Evolutionary conservation across 768 basidiomycete species (phyloP).

Genomic region (Daedaleopsis nitida): DNA sequence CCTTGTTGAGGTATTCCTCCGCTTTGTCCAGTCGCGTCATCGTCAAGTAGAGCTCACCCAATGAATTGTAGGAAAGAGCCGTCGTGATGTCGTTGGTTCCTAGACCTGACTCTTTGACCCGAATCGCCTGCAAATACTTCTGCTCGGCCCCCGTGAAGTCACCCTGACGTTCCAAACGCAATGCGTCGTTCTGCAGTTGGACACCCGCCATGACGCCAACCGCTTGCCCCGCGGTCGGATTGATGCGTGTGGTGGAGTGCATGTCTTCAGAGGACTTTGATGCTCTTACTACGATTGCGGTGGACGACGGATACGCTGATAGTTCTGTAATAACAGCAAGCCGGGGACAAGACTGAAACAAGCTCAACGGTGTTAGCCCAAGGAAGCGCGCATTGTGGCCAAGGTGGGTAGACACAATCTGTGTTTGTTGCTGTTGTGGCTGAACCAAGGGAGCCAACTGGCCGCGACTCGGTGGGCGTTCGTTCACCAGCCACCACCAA

Average conservation of each 20-base stretch:
- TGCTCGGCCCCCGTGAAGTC: conserved; percentile 33
- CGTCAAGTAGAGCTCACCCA: conserved; percentile 40
- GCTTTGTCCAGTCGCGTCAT: conserved; percentile 39
- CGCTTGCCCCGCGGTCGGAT: conserved; percentile 8
- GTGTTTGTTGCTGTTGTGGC: conserved; percentile 19
- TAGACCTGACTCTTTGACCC: conserved; percentile 27
- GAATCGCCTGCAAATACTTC: conserved; percentile 35
- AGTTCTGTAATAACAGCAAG: not conserved
- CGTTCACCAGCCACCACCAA: conserved; percentile 23
- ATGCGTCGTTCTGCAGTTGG: conserved; percentile 27
- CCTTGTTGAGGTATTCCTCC: conserved; percentile 37
- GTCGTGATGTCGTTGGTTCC: conserved; percentile 27
- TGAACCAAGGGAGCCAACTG: conserved; percentile 15
- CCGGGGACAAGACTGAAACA: not conserved
- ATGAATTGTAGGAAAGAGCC: conserved; percentile 34
- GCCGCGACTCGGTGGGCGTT: conserved; percentile 14
- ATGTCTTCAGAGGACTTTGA: not conserved
- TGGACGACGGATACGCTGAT: not conserved
- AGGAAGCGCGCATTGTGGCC: conserved; percentile 1
- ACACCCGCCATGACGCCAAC: conserved; percentile 17
- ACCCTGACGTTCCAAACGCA: conserved; percentile 23
- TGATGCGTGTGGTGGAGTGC: not conserved
- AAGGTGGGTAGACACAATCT: conserved; percentile 1
- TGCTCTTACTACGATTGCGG: not conserved
- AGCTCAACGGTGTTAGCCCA: conserved; percentile 19